phyloP scores from a whole-genome alignment of 148 eudicot species.

The Bassia scoparia region DNA sequence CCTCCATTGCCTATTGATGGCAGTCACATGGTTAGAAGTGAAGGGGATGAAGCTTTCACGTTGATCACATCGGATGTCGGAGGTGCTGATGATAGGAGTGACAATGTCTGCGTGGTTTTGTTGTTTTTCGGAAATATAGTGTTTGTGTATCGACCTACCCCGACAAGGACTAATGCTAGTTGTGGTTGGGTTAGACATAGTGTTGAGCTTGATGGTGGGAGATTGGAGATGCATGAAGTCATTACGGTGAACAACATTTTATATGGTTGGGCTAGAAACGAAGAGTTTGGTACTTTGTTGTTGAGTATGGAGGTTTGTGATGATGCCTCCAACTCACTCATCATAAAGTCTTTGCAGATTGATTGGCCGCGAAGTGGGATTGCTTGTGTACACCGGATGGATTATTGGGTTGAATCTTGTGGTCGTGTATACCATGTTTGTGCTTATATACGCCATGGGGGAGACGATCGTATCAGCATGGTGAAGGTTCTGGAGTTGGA shows the following conservation, averaged over 20 bases:
- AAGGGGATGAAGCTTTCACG: neutral
- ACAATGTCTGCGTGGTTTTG: neutral
- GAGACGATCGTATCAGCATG: neutral
- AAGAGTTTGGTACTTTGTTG: neutral
- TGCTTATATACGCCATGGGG: neutral
- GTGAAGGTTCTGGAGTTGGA: conserved; percentile 18
- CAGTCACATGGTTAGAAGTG: neutral
- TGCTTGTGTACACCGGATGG: neutral
- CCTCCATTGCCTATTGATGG: neutral
- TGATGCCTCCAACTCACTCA: neutral
- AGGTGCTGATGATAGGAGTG: neutral
- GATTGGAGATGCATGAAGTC: neutral
- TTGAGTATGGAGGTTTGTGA: neutral
- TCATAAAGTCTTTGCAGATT: neutral
- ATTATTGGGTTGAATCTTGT: conserved; percentile 17
- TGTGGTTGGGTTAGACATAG: neutral
- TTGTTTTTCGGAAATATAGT: neutral
- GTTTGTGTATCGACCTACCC: neutral
- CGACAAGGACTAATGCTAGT: neutral
- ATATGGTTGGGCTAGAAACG: neutral
- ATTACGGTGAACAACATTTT: neutral
- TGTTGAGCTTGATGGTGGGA: neutral
- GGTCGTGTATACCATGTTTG: neutral
- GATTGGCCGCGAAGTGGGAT: neutral
- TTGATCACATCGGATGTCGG: neutral